These are phyloP conservation scores for Teratosphaeria pseudoeucalypti DNA, from an alignment of 2,329 filamentous ascomycete species.

Conservation along the genomic window DNA sequence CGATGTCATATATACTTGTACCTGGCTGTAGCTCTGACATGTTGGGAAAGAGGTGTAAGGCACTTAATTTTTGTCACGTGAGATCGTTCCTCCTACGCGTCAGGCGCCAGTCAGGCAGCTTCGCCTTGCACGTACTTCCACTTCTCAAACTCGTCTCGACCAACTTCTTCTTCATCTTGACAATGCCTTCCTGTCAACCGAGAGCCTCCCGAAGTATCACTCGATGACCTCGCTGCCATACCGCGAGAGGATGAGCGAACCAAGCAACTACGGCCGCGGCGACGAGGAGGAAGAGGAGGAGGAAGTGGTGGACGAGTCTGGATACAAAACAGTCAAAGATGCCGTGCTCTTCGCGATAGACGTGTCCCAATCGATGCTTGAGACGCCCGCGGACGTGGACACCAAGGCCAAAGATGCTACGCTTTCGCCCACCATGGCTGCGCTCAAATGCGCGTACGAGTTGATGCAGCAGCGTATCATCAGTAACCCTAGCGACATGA, in stretches of 20 bases:
- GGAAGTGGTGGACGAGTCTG: constrained; percentile 57
- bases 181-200: not conserved
- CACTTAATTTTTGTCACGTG: not conserved
- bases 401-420: constrained; percentile 70
- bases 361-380: constrained; percentile 77
- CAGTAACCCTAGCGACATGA: constrained; percentile 91
- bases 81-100: not conserved
- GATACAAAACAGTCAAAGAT: constrained; percentile 88
- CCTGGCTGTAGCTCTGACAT: not conserved
- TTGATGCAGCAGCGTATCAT: constrained; percentile 99
- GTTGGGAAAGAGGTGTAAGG: not conserved
- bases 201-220: not conserved
- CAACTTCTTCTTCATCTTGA: not conserved
- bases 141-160: not conserved
- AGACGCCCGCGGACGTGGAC: constrained; percentile 49
- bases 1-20: not conserved
- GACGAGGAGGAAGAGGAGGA: constrained; percentile 44
- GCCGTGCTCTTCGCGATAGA: constrained; percentile 97
- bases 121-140: not conserved
- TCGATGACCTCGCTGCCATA: not conserved
- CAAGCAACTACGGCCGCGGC: not conserved
- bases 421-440: constrained; percentile 63
- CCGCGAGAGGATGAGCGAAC: not conserved
- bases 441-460: constrained; percentile 85
- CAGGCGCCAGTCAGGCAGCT: not conserved